Conservation (phyloP, 108 stramenopile genomes). For the Fistulifera pelliculosa region DNA sequence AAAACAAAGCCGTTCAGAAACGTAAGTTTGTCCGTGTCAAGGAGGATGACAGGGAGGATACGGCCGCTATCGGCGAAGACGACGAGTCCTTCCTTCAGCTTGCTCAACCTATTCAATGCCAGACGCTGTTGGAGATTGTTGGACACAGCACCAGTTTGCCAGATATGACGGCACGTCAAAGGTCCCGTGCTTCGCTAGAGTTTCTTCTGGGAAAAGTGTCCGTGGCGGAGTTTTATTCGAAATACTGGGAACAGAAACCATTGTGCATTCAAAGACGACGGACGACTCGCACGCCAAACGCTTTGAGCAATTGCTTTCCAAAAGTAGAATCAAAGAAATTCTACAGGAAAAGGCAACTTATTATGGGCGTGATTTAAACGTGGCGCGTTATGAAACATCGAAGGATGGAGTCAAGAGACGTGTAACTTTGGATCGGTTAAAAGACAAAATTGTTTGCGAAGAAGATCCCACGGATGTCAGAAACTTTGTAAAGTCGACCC, state of each 20-base stretch:
- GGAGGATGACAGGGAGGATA: constrained; percentile 5
- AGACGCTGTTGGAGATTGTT: background rate
- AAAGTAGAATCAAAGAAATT: constrained; percentile 40
- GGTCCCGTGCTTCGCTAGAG: background rate
- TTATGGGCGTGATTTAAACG: constrained; percentile 88
- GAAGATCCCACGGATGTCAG: constrained; percentile 16
- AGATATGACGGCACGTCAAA: background rate
- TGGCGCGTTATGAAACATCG: constrained; percentile 73
- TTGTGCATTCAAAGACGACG: constrained; percentile 36
- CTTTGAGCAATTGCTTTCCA: constrained; percentile 53
- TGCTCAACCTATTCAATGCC: background rate
- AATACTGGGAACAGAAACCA: constrained; percentile 85
- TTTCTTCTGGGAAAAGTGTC: constrained; percentile 17
- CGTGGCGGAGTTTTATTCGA: constrained; percentile 54
- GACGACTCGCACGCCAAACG: constrained; percentile 13
- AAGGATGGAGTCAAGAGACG: constrained; percentile 71
- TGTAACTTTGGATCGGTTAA: constrained; percentile 48
- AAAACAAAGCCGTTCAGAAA: background rate
- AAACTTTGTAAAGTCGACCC: constrained; percentile 52
- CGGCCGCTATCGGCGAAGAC: constrained; percentile 1
- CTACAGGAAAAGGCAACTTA: constrained; percentile 43
- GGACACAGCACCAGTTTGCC: background rate
- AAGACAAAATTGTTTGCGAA: constrained; percentile 13
- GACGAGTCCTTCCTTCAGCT: background rate
- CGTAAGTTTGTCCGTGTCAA: background rate